A percentile compares a stretch with the other conserved stretches of the same genome.
Conservation (phyloP, 2,329 filamentous ascomycete genomes). For the Xylariaceae sp. region DNA sequence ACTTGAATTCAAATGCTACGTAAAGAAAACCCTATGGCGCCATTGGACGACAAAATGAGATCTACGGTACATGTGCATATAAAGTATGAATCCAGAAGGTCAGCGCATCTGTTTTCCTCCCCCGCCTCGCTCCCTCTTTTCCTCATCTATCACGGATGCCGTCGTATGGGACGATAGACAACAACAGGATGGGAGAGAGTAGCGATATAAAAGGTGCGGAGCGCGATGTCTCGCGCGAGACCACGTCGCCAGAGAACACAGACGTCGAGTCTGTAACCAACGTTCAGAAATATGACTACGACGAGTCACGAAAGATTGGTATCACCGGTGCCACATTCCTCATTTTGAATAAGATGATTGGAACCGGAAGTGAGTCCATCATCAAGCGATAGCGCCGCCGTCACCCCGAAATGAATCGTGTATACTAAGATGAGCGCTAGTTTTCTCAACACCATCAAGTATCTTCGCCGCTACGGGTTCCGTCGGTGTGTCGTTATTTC, state of each 20-base stretch:
- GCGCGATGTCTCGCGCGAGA: slow-evolving; percentile 27
- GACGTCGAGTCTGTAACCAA: slow-evolving; percentile 35
- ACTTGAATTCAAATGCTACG: slow-evolving; percentile 22
- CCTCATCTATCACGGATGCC: slow-evolving; percentile 2
- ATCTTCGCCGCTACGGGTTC: slow-evolving; percentile 61
- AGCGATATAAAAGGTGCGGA: slow-evolving; percentile 31
- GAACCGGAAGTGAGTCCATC: slow-evolving; percentile 57
- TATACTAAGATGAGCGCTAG: slow-evolving; percentile 35
- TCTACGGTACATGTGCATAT: slow-evolving; percentile 19
- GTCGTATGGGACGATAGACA: slow-evolving; percentile 20
- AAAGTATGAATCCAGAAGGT: slow-evolving; percentile 22
- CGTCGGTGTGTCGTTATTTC: slow-evolving; percentile 53
- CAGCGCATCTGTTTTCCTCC: neutral
- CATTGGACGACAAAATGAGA: slow-evolving; percentile 30
- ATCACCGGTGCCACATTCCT: slow-evolving; percentile 60
- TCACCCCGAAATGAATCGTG: too few relatives aligned
- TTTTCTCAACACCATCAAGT: slow-evolving; percentile 62
- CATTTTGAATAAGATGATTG: slow-evolving; percentile 66
- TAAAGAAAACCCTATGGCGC: slow-evolving; percentile 32
- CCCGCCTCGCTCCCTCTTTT: slow-evolving; percentile 11
- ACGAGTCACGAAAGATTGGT: slow-evolving; percentile 55
- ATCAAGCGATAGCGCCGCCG: neutral
- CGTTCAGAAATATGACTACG: slow-evolving; percentile 38
- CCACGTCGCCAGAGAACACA: slow-evolving; percentile 12
- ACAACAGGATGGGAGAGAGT: slow-evolving; percentile 21